These are phyloP conservation scores for Camellia granthamiana DNA, from an alignment of 148 eudicot species.

Conservation along the genomic window DNA sequence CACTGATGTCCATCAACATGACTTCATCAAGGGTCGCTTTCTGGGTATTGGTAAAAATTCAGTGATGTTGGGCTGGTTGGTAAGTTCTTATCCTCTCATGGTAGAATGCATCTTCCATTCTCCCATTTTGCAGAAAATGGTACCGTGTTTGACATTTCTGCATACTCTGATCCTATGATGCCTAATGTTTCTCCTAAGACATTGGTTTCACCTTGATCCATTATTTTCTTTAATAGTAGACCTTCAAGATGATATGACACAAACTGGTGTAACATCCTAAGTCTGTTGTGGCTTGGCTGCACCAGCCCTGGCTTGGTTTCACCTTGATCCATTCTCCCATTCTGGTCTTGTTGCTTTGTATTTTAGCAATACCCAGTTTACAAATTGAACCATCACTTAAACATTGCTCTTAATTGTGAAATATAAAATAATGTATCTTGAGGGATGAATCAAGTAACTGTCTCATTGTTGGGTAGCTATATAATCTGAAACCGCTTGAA, in stretches of 20 bases:
- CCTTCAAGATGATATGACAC: neutral
- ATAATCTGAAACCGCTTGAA: neutral
- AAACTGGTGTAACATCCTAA: neutral
- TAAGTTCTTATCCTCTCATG: conserved; percentile 30
- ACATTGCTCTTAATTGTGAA: neutral
- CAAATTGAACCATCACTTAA: too few species aligned
- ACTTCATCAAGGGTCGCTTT: conserved; percentile 63
- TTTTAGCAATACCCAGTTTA: too few species aligned
- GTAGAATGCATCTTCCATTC: neutral
- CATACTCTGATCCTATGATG: neutral
- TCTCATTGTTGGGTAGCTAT: neutral
- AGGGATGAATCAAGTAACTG: too few species aligned
- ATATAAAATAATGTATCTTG: too few species aligned
- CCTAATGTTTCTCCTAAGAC: neutral
- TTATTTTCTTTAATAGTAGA: neutral
- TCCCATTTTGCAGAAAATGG: neutral
- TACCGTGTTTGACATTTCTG: neutral
- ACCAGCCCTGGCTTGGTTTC: too few species aligned
- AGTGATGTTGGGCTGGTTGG: conserved; percentile 60
- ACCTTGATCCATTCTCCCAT: too few species aligned
- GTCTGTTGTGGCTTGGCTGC: conserved; percentile 1
- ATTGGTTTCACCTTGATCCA: neutral
- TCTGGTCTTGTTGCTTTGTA: too few species aligned
- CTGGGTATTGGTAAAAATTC: conserved; percentile 58
- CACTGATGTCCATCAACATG: conserved; percentile 74